Percentiles rank a stretch among this genome's conserved stretches.
Evolutionary conservation across 768 basidiomycete genomes (phyloP).

Genomic region (Steccherinum ochraceum): DNA sequence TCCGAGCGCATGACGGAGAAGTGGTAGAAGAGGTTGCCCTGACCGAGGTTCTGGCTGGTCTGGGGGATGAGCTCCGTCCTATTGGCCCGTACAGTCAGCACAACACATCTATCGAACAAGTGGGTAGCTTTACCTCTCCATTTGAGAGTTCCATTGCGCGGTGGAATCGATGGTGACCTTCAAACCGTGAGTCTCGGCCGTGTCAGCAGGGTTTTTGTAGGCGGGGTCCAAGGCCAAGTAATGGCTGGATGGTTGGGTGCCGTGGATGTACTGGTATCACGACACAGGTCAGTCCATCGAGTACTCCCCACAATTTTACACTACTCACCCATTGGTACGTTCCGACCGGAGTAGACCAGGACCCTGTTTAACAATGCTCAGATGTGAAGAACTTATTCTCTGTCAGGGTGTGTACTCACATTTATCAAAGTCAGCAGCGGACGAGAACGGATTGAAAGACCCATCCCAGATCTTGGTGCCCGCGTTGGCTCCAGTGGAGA

Average conservation of each 20-base stretch:
- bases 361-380: conserved; percentile 31
- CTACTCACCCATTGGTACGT: conserved; percentile 48
- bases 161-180: conserved; percentile 49
- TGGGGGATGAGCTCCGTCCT: conserved; percentile 29
- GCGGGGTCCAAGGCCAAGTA: conserved; percentile 45
- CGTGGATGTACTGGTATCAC: conserved; percentile 42
- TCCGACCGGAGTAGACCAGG: conserved; percentile 49
- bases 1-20: conserved; percentile 45
- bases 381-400: not conserved
- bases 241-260: conserved; percentile 40
- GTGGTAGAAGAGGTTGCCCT: conserved; percentile 56
- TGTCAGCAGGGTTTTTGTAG: conserved; percentile 56
- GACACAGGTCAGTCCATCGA: not conserved
- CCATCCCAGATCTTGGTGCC: conserved; percentile 52
- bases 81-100: not conserved
- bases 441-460: conserved; percentile 42
- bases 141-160: conserved; percentile 49
- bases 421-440: conserved; percentile 43
- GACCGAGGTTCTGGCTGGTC: conserved; percentile 48
- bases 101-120: too few relatives aligned
- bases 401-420: conserved; percentile 28
- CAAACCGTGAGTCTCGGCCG: conserved; percentile 42
- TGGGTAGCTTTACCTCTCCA: conserved; percentile 26
- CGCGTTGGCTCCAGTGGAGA: conserved; percentile 28
- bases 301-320: too few relatives aligned